Evolutionary conservation across 352 stramenopile genomes (phyloP), one percentile per base, ranked within the genome.

Genomic region (Globisporangium alternatum): DNA sequence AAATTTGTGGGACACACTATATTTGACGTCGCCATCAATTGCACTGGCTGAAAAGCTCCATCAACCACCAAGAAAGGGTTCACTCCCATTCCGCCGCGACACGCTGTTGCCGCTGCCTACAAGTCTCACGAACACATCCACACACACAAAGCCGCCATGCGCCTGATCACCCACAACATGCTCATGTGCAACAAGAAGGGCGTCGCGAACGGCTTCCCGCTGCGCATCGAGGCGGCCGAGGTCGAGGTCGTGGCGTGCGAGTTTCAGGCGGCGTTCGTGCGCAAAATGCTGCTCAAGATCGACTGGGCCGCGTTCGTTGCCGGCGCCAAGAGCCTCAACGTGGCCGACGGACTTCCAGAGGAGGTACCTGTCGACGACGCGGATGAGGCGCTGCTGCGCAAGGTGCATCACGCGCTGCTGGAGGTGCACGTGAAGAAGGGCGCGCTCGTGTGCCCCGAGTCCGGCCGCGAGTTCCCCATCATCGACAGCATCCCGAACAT

Each of bases 401-500:
- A 86, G 55, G 81, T 98, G 54, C 92, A 98, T 71, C 81, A 95
- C 55, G 88, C 89, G 49, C 73, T 98, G 54, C 60, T 98, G 65
- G 93, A 98, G 57, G 83, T 99, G 60, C 96, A 99, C 67, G 91
- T 99, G 25, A 89, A 98, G 66, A 91, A 99, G 69, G 97, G 97
- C 35, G 87, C 87, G 56, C 85, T 99, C 37, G 71, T 99, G 12
- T 99, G 97, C 69, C 96, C 97, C 15, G 94, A 99, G 81, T 98
- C 96, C 17, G 95, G 93, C 31, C 87, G 97, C 17, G 90, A 92
- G 59, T 99, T 99, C 77, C 89, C 94, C 21, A 97, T 99, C 57
- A 90, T 97, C 55, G 92, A 99, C 61, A 87, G 95, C 62, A 99
- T 99, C 72, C 96, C 97, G 8, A 99, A 99, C 81, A 99, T 99